A percentile compares a stretch with the other conserved stretches of the same genome.
These are phyloP conservation scores for Naumovozyma baii DNA, from an alignment of 805 yeast species.

Conservation along the genomic window DNA sequence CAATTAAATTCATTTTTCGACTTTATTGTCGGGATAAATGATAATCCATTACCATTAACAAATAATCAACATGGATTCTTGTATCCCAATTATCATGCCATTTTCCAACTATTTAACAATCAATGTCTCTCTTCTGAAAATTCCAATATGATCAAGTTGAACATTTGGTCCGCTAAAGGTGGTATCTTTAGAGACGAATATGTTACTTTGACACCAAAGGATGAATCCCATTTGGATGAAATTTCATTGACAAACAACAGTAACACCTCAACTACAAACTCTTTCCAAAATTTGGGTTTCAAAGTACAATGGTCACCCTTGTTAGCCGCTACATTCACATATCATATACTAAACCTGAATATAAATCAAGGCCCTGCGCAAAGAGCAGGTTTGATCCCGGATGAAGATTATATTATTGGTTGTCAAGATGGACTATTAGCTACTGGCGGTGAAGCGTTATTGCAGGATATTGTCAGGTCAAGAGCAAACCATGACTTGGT, in stretches of 20 bases:
- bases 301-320: slow-evolving; percentile 71
- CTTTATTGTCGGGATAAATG: slow-evolving; percentile 71
- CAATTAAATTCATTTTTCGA: slow-evolving; percentile 84
- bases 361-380: slow-evolving; percentile 70
- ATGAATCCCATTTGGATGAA: slow-evolving; percentile 19
- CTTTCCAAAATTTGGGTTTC: slow-evolving; percentile 49
- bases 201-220: slow-evolving; percentile 25
- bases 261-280: slow-evolving; percentile 8
- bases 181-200: slow-evolving; percentile 42
- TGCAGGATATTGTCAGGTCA: slow-evolving; percentile 56
- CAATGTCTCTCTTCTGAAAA: slow-evolving; percentile 11
- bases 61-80: slow-evolving; percentile 28
- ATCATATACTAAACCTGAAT: slow-evolving; percentile 72
- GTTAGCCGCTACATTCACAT: slow-evolving; percentile 67
- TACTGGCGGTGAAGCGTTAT: slow-evolving; percentile 76
- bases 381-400: slow-evolving; percentile 70
- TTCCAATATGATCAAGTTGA: slow-evolving; percentile 34
- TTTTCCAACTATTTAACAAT: slow-evolving; percentile 18
- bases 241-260: slow-evolving; percentile 24
- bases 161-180: slow-evolving; percentile 85
- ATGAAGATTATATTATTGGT: slow-evolving; percentile 81
- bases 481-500: slow-evolving; percentile 39
- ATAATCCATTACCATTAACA: slow-evolving; percentile 43
- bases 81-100: slow-evolving; percentile 37
- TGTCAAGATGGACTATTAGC: slow-evolving; percentile 77